These are phyloP conservation scores for Ceratobasidium theobromae DNA, from an alignment of 1,284 basidiomycete species.

Conservation along the genomic window DNA sequence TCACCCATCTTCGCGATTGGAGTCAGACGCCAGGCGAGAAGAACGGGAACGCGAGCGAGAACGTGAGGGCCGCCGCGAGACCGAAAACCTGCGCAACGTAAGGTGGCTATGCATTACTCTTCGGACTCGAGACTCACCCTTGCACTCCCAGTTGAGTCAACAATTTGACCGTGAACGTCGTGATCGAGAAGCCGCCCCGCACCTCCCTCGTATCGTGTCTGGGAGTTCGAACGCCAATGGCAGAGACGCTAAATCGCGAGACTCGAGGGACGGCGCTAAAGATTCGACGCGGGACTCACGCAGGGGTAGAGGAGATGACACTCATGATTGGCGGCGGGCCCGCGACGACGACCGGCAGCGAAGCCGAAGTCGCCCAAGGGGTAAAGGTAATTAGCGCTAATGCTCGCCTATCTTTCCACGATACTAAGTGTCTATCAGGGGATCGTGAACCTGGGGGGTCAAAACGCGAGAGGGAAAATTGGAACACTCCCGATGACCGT, in stretches of 20 bases:
- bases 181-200: conserved; percentile 25
- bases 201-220: conserved; percentile 19
- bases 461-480: conserved; percentile 45
- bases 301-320: conserved; percentile 20
- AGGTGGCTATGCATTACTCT: neutral
- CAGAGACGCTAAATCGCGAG: conserved; percentile 17
- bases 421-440: conserved; percentile 46
- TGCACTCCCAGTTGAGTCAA: conserved; percentile 6
- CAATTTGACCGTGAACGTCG: conserved; percentile 30
- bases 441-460: conserved; percentile 48
- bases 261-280: conserved; percentile 1
- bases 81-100: conserved; percentile 38
- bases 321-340: conserved; percentile 20
- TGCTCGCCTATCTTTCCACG: neutral
- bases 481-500: conserved; percentile 57
- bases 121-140: neutral
- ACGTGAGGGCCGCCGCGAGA: conserved; percentile 44
- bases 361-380: conserved; percentile 9
- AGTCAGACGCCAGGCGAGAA: conserved; percentile 46
- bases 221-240: conserved; percentile 16
- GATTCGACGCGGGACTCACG: conserved; percentile 1
- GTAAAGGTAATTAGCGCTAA: neutral
- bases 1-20: conserved; percentile 69
- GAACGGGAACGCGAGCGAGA: conserved; percentile 48
- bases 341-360: conserved; percentile 22